Conservation (phyloP, 306 rosid species). For the Pterocarpus santalinus region DNA sequence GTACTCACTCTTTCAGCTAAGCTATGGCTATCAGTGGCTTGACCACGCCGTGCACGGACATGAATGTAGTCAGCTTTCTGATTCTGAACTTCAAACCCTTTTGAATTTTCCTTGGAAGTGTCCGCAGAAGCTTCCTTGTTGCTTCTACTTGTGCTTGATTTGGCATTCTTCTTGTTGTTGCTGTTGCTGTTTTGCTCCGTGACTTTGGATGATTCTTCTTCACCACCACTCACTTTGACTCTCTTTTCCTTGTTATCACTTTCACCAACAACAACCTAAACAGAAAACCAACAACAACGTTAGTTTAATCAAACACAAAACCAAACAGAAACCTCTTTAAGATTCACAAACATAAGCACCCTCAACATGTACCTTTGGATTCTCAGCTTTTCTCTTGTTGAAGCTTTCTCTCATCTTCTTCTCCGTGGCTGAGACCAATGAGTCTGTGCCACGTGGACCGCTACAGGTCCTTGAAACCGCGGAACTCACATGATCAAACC, state of each 20-base stretch:
- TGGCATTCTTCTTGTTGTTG: conserved; percentile 37
- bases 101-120: conserved; percentile 77
- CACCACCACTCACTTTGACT: conserved; percentile 65
- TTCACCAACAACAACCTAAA: conserved; percentile 34
- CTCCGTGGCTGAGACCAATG: conserved; percentile 32
- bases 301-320: not conserved
- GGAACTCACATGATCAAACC: conserved; percentile 41
- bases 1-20: conserved; percentile 88
- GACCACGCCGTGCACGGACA: conserved; percentile 94
- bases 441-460: conserved; percentile 31
- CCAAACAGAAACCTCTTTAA: not conserved
- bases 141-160: conserved; percentile 38
- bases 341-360: no score
- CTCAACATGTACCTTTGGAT: conserved; percentile 26
- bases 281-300: not conserved
- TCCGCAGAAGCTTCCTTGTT: conserved; percentile 65
- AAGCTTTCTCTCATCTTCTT: conserved; percentile 55
- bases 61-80: conserved; percentile 89
- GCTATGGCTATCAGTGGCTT: conserved; percentile 98
- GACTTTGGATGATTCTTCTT: conserved; percentile 78
- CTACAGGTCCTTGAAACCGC: conserved; percentile 61
- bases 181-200: conserved; percentile 55
- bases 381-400: conserved; percentile 74
- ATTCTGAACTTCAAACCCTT: conserved; percentile 80
- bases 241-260: conserved; percentile 63